phyloP scores from a whole-genome alignment of 164 flowering plant species.

The Magnolia changhungtana region DNA sequence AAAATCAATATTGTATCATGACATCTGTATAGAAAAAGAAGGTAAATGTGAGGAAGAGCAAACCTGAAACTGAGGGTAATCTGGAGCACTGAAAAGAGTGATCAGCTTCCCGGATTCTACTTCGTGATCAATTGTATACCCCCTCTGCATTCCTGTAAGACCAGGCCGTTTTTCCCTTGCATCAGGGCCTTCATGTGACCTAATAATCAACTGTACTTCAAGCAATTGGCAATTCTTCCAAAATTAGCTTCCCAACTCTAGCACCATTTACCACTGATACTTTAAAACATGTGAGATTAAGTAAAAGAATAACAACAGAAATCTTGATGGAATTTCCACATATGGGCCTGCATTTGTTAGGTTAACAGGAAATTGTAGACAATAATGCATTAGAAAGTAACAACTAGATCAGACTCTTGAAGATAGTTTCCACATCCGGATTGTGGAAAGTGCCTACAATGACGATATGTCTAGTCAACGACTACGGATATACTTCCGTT shows the following conservation, averaged over 20 bases:
- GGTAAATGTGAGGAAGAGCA: not conserved
- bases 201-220: constrained; percentile 72
- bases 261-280: not conserved
- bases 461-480: not conserved
- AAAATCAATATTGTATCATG: not conserved
- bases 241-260: constrained; percentile 10
- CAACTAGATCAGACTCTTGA: not conserved
- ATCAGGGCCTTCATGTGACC: constrained; percentile 99
- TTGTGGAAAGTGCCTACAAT: not conserved
- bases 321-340: not conserved
- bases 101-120: constrained; percentile 86
- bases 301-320: not conserved
- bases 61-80: constrained; percentile 98
- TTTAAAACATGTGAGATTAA: not conserved
- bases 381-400: not conserved
- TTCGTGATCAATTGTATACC: constrained; percentile 92
- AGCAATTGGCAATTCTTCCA: constrained; percentile 12
- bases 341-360: not conserved
- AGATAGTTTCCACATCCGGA: not conserved
- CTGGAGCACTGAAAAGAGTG: constrained; percentile 95
- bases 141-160: constrained; percentile 75
- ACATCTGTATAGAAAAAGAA: not conserved
- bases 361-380: not conserved
- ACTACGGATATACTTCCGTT: too few relatives aligned
- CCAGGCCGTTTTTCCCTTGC: constrained; percentile 88